Percentiles rank a stretch among this genome's conserved stretches.
phyloP scores from a whole-genome alignment of 495 filamentous ascomycete genomes.

The Xylaria sp. region DNA sequence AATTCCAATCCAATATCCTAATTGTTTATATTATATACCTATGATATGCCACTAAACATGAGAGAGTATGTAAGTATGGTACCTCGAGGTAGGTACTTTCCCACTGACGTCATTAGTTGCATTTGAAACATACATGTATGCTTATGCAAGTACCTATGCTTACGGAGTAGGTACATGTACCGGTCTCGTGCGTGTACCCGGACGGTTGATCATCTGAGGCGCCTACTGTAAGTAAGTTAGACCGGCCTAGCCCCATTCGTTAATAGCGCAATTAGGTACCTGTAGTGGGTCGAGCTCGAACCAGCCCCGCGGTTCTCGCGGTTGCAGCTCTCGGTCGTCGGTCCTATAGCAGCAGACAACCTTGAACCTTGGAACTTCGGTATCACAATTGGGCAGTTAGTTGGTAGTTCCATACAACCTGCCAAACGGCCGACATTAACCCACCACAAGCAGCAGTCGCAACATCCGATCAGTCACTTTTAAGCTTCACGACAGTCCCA shows the following conservation, averaged over 20 bases:
- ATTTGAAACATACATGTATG: too few relatives aligned
- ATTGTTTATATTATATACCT: too few relatives aligned
- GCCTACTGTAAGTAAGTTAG: neutral
- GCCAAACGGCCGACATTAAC: neutral
- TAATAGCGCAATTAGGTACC: too few relatives aligned
- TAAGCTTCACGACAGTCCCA: neutral
- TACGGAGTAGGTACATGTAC: too few relatives aligned
- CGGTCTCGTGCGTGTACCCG: too few relatives aligned
- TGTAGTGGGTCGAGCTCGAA: neutral
- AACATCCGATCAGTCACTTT: neutral
- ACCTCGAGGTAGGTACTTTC: too few relatives aligned
- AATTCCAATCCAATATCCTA: too few relatives aligned
- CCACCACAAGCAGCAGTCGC: neutral
- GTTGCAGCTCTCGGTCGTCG: conserved; percentile 5
- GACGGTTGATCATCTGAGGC: too few relatives aligned
- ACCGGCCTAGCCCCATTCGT: neutral
- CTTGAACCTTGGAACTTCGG: too few relatives aligned
- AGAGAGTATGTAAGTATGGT: neutral
- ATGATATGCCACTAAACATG: neutral
- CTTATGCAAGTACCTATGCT: too few relatives aligned
- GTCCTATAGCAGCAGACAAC: too few relatives aligned
- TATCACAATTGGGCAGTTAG: neutral
- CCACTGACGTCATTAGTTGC: neutral
- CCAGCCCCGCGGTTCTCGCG: conserved; percentile 9
- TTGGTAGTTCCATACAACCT: too few relatives aligned